phyloP scores from a whole-genome alignment of 2,329 filamentous ascomycete genomes.

The Bipolaris cookei region DNA sequence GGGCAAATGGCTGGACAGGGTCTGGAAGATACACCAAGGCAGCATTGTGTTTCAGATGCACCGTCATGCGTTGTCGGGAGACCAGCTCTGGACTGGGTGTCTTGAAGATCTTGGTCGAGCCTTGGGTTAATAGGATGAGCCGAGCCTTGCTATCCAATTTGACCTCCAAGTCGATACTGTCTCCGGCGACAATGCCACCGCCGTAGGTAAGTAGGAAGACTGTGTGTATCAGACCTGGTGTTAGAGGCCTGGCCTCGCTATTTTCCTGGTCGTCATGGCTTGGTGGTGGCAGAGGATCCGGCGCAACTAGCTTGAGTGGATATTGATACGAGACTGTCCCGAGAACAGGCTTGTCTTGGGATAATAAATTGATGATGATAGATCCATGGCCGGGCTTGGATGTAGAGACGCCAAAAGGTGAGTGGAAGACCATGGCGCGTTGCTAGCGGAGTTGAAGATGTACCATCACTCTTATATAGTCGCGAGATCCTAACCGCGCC shows the following conservation, averaged over 20 bases:
- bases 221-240: slow-evolving; percentile 66
- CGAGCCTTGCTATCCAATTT: slow-evolving; percentile 68
- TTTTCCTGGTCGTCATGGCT: slow-evolving; percentile 30
- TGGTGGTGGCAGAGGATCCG: slow-evolving; percentile 68
- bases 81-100: slow-evolving; percentile 60
- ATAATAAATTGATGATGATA: slow-evolving; percentile 75
- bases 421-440: slow-evolving; percentile 51
- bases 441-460: slow-evolving; percentile 14
- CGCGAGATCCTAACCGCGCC: too few species aligned
- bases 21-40: slow-evolving; percentile 77
- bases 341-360: slow-evolving; percentile 73
- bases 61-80: slow-evolving; percentile 58
- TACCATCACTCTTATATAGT: slow-evolving; percentile 13
- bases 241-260: background rate
- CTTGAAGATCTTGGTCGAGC: slow-evolving; percentile 96
- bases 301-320: slow-evolving; percentile 90
- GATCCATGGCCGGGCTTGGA: slow-evolving; percentile 78
- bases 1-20: slow-evolving; percentile 87
- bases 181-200: slow-evolving; percentile 87
- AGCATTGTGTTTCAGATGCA: slow-evolving; percentile 56
- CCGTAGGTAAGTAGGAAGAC: slow-evolving; percentile 94
- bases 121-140: slow-evolving; percentile 68
- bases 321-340: slow-evolving; percentile 86
- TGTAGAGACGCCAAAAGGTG: slow-evolving; percentile 78
- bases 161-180: slow-evolving; percentile 76